These are phyloP conservation scores for Globisporangium lucens DNA, from an alignment of 352 stramenopile species.

Conservation along the genomic window DNA sequence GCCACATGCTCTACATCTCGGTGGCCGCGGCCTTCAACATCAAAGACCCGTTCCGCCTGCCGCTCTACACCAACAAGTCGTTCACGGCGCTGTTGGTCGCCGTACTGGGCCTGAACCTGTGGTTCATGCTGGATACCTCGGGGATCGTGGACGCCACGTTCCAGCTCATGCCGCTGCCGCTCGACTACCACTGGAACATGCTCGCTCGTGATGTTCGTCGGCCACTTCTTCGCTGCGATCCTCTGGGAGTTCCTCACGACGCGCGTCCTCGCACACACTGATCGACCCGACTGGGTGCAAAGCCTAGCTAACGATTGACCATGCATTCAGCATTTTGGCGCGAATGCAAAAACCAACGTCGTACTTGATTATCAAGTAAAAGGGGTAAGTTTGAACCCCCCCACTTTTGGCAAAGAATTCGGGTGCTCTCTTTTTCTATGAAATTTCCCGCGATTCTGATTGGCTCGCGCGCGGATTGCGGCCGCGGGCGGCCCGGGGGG, in stretches of 20 bases:
- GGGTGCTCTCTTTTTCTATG: no score
- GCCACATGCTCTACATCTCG: conserved; percentile 47
- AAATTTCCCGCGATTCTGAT: no score
- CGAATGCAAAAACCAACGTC: no score
- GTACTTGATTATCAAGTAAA: no score
- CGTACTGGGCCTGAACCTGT: conserved; percentile 38
- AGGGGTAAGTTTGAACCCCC: no score
- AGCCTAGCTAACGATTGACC: no score
- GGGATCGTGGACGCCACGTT: conserved; percentile 34
- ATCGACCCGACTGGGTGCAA: background rate
- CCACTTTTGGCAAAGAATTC: no score
- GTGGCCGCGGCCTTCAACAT: conserved; percentile 57
- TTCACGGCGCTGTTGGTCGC: conserved; percentile 29
- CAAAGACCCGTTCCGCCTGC: conserved; percentile 45
- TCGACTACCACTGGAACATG: conserved; percentile 37
- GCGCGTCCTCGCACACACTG: conserved; percentile 15
- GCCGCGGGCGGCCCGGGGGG: no score
- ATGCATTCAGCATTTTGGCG: no score
- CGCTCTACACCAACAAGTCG: conserved; percentile 44
- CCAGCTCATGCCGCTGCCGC: conserved; percentile 39
- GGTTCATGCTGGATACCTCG: conserved; percentile 49
- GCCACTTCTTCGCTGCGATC: conserved; percentile 21
- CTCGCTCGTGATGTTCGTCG: conserved; percentile 41
- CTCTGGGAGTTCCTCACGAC: conserved; percentile 27
- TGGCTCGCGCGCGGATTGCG: no score